Evolutionary conservation across 768 basidiomycete species (phyloP).

Genomic region (Tylopilus sp.): DNA sequence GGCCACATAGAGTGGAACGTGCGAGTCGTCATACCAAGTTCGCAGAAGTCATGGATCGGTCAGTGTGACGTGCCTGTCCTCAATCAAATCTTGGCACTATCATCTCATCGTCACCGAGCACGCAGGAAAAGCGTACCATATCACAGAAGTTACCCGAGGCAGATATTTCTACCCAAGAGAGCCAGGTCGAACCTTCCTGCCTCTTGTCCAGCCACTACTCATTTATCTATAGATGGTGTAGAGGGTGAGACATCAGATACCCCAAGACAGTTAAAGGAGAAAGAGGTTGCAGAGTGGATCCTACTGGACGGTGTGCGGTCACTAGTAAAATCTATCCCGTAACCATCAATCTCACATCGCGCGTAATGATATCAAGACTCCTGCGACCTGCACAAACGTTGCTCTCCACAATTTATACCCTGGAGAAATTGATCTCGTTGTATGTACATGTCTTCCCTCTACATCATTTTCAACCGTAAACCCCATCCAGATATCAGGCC

Average conservation of each 20-base stretch:
- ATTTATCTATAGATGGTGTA: slow-evolving; percentile 42
- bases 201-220: not conserved
- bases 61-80: slow-evolving; percentile 12
- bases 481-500: slow-evolving; percentile 67
- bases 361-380: slow-evolving; percentile 50
- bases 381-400: slow-evolving; percentile 90
- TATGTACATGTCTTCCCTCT: slow-evolving; percentile 33
- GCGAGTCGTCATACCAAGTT: slow-evolving; percentile 73
- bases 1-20: slow-evolving; percentile 63
- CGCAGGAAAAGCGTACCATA: slow-evolving; percentile 76
- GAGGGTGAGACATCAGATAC: slow-evolving; percentile 60
- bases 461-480: not conserved
- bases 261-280: slow-evolving; percentile 66
- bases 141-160: slow-evolving; percentile 68
- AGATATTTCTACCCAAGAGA: slow-evolving; percentile 72
- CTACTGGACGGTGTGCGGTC: slow-evolving; percentile 71
- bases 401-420: slow-evolving; percentile 87
- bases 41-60: slow-evolving; percentile 91
- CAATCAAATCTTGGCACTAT: not conserved
- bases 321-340: slow-evolving; percentile 20
- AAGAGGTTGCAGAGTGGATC: slow-evolving; percentile 88
- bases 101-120: not conserved
- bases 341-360: slow-evolving; percentile 4
- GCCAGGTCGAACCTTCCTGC: slow-evolving; percentile 36
- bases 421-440: slow-evolving; percentile 85